phyloP scores from a whole-genome alignment of 2,329 filamentous ascomycete species.

The Diplodia intermedia region DNA sequence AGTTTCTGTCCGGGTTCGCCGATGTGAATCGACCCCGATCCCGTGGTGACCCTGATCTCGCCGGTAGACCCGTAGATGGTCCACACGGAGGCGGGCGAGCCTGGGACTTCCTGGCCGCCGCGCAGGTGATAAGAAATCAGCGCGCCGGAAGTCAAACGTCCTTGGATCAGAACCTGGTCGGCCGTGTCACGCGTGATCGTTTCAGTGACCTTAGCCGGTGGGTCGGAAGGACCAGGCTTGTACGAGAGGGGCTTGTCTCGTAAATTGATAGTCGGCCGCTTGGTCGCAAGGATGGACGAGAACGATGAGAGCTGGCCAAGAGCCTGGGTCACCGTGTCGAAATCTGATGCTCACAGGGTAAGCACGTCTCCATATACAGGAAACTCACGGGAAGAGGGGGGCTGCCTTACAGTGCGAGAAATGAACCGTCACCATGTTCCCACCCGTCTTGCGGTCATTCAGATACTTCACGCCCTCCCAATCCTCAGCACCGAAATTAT shows the following conservation, averaged over 20 bases:
- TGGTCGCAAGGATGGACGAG: constrained; percentile 54
- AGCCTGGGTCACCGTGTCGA: constrained; percentile 56
- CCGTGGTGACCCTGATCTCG: constrained; percentile 50
- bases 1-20: constrained; percentile 52
- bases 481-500: constrained; percentile 38
- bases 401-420: constrained; percentile 41
- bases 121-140: constrained; percentile 56
- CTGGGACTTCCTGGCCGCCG: constrained; percentile 58
- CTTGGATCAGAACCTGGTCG: constrained; percentile 53
- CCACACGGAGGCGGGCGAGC: constrained; percentile 57
- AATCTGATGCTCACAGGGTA: neutral
- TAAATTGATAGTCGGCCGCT: constrained; percentile 49
- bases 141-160: constrained; percentile 50
- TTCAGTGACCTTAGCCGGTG: constrained; percentile 41
- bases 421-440: constrained; percentile 52
- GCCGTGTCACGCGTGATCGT: constrained; percentile 51
- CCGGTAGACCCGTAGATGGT: constrained; percentile 57
- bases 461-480: constrained; percentile 55
- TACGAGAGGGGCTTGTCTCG: constrained; percentile 39
- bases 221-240: constrained; percentile 38
- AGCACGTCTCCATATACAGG: neutral
- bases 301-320: constrained; percentile 55
- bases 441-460: constrained; percentile 54
- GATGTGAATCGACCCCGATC: constrained; percentile 40
- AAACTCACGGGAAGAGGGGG: neutral